A percentile compares a stretch with the other conserved stretches of the same genome.
Conservation (phyloP, 768 basidiomycete species). For the Boletus speciosus region DNA sequence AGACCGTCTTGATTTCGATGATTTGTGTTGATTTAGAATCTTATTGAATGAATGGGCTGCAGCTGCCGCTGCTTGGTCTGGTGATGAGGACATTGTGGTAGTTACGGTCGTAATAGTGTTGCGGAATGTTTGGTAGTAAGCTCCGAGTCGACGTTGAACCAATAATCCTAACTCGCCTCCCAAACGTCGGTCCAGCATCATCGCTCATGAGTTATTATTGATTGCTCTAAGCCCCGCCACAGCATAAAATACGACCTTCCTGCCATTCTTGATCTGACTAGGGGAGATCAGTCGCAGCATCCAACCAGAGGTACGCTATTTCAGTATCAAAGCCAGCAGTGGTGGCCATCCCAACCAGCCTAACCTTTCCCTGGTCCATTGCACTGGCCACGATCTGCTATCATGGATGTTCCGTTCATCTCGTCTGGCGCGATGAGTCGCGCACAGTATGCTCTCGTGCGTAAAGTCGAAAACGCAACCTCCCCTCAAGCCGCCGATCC, state of each 20-base stretch:
- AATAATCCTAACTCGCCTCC: background rate
- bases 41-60: slow-evolving; percentile 79
- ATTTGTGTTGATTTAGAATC: slow-evolving; percentile 67
- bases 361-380: background rate
- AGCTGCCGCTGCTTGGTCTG: slow-evolving; percentile 28
- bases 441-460: slow-evolving; percentile 71
- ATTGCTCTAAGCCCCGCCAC: background rate
- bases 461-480: slow-evolving; percentile 61
- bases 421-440: slow-evolving; percentile 77
- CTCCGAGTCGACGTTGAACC: background rate
- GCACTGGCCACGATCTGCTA: background rate
- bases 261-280: background rate
- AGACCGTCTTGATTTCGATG: slow-evolving; percentile 60
- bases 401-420: slow-evolving; percentile 75
- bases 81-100: slow-evolving; percentile 23
- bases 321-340: background rate
- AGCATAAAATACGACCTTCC: background rate
- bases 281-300: slow-evolving; percentile 6
- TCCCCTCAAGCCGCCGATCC: slow-evolving; percentile 61
- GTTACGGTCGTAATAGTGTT: background rate
- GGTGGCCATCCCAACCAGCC: background rate
- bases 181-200: background rate
- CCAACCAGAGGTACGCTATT: slow-evolving; percentile 16
- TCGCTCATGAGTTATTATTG: slow-evolving; percentile 2
- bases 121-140: slow-evolving; percentile 5